Evolutionary conservation across 805 yeast species (phyloP), one percentile per base, ranked within the genome.

Genomic region (Dipodascus geniculatus): DNA sequence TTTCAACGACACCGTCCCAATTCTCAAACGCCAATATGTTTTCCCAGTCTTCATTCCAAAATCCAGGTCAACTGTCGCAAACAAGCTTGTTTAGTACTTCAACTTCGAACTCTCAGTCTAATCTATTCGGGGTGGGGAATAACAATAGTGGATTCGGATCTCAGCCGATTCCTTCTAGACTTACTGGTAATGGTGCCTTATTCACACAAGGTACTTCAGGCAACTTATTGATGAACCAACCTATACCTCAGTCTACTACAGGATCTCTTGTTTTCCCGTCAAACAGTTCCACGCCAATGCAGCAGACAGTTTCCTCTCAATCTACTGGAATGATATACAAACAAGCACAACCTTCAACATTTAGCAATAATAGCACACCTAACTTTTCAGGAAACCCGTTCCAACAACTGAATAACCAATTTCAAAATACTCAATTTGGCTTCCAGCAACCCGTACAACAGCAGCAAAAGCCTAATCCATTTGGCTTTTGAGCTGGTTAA

Each of bases 1-100:
- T 38, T 38, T 14, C 20, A 28, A 28, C 56, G 22, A 51, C 57
- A 38, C 58, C 53, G 48, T 60, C 63, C 14, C 44, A 38, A 38
- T 38, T 38, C 8, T n/a, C 44, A 6, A 17, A 17, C 14, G 44
- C 14, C 20, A n/a, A n/a, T 16, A 6, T 17, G 44, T 17, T n/a
- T n/a, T 4, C 44, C 14, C 44, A 38, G 14, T 16, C 11, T 9
- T n/a, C n/a, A n/a, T 6, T n/a, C 20, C 44, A 38, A 38, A 11
- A 4, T 38, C 44, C 4, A 38, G 14, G 11, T 28, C 20, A 38
- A 38, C 19, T 16, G 44, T 14, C 20, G 44, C 20, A 38, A 38
- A 28, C 14, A 28, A n/a, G 20, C 14, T 38, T 38, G 11, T 28
- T 6, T 28, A 28, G 33, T 28, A 28, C 6, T 28, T 11, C 33